Percentiles rank a stretch among this genome's conserved stretches.
phyloP scores from a whole-genome alignment of 805 yeast species.

The Kazachstania psychrophila region DNA sequence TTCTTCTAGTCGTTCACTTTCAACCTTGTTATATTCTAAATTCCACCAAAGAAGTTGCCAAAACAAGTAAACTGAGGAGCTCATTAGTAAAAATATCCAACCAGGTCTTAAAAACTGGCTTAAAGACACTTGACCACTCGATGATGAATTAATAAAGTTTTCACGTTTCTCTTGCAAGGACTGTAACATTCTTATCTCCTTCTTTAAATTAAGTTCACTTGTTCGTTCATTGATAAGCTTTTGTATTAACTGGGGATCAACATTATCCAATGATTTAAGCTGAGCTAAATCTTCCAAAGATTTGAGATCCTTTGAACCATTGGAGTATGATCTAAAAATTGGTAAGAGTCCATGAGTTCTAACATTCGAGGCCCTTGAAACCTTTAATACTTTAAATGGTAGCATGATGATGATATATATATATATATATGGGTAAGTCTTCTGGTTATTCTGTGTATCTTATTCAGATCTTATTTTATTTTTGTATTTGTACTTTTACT shows the following conservation, averaged over 20 bases:
- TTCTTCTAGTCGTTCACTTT: slow-evolving; percentile 12
- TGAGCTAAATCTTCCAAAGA: slow-evolving; percentile 28
- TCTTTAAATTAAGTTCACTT: slow-evolving; percentile 20
- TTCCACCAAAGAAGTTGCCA: slow-evolving; percentile 27
- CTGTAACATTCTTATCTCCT: slow-evolving; percentile 24
- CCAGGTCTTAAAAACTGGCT: slow-evolving; percentile 23
- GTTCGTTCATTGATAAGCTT: slow-evolving; percentile 26
- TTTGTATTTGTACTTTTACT: no score
- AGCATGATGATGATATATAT: no score
- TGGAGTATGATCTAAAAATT: no score
- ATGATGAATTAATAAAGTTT: slow-evolving; percentile 1
- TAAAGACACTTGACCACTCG: slow-evolving; percentile 8
- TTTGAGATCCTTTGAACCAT: slow-evolving; percentile 6
- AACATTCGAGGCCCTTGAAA: no score
- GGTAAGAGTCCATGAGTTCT: no score
- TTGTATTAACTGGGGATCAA: slow-evolving; percentile 28
- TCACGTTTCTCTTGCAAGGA: slow-evolving; percentile 16
- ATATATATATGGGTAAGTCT: no score
- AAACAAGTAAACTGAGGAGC: slow-evolving; percentile 24
- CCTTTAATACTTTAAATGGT: no score
- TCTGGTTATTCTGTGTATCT: no score
- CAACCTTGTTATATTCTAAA: slow-evolving; percentile 23
- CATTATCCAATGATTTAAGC: slow-evolving; percentile 23
- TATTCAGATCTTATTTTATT: no score
- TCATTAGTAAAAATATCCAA: slow-evolving; percentile 27